Evolutionary conservation across 495 filamentous ascomycete genomes (phyloP).

Genomic region (Chaetomidium leptoderma): DNA sequence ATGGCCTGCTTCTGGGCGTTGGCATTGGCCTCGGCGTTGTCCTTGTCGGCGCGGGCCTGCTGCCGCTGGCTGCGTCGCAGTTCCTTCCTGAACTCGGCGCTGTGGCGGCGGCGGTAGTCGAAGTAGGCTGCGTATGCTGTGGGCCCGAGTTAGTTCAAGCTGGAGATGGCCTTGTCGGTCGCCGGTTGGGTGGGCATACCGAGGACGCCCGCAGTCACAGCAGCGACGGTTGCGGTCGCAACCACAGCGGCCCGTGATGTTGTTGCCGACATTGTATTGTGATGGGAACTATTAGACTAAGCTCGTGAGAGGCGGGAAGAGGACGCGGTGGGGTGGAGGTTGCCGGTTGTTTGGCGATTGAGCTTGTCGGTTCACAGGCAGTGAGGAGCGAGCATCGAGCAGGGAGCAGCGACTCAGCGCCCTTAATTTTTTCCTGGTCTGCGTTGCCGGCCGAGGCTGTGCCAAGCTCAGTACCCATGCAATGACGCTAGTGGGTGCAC

Average conservation of each 20-base stretch:
- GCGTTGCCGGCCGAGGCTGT: too few species aligned
- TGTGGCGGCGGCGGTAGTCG: conserved; percentile 83
- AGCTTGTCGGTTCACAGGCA: too few species aligned
- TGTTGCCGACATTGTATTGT: conserved; percentile 45
- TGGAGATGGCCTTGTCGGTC: conserved; percentile 46
- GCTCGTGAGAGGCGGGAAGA: neutral
- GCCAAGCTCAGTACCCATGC: too few species aligned
- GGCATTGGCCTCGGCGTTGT: conserved; percentile 64
- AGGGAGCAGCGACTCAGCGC: too few species aligned
- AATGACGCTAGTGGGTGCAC: too few species aligned
- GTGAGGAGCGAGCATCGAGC: too few species aligned
- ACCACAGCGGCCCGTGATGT: conserved; percentile 65
- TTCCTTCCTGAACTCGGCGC: conserved; percentile 79
- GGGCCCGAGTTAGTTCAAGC: conserved; percentile 29
- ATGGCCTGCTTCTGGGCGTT: conserved; percentile 68
- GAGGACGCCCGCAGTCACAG: conserved; percentile 67
- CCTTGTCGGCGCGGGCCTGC: conserved; percentile 70
- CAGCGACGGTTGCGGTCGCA: conserved; percentile 67
- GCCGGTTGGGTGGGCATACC: conserved; percentile 48
- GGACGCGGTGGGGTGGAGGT: neutral
- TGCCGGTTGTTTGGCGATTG: neutral
- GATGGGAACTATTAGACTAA: neutral
- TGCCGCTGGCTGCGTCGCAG: conserved; percentile 78
- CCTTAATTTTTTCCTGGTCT: too few species aligned
- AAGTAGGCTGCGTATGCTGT: conserved; percentile 82